Base-by-base conservation (phyloP, 805 yeast genomes). In the Spencermartinsiella europaea region DNA sequence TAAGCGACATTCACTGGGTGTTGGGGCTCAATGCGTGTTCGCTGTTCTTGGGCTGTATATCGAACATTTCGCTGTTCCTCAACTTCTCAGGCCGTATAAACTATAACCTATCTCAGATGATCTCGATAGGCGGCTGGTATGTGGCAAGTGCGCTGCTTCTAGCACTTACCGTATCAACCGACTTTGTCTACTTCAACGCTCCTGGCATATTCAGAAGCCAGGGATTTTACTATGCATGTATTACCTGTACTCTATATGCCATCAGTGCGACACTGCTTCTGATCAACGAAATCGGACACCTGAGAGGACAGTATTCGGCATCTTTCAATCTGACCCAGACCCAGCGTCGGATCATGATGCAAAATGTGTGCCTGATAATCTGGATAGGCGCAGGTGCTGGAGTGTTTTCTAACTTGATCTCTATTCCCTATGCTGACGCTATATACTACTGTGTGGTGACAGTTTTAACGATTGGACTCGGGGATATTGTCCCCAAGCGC, bases 161-260 rank as follows among this genome's bases (percentile, higher is more conserved):
- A 42, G 69, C 69, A 0, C 80, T 75, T 2, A 61, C 83, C 1
- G 53, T 74, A 4, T 57, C 71, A 2, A 62, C 75, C 5, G 60
- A 69, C 39, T 49, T 48, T n/a, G 45, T 46, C 2, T 66, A 66
- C 43, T 62, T 67, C 40, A 38, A 58, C 36, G 58, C 38, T 5
- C 52, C 41, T 16, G 42, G 20, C 21, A 47, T 21, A 59, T 54
- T 45, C 19, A 34, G 3, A 64, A 70, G 12, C 68, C 82, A 78
- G 52, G 95, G 95, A 1, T 88, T 76, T 60, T 88, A 90, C 89
- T 83, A 74, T 62, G 95, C 88, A 0, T 76, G 77, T 0, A 65
- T 83, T 49, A 85, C 95, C 0, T 72, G 79, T 3, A 66, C 72
- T 1, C 64, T 85, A 21, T 87, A 89, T 62, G 74, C 77, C 49